These are phyloP conservation scores for Diaporthe batatas DNA, from an alignment of 2,329 filamentous ascomycete species.

Conservation along the genomic window DNA sequence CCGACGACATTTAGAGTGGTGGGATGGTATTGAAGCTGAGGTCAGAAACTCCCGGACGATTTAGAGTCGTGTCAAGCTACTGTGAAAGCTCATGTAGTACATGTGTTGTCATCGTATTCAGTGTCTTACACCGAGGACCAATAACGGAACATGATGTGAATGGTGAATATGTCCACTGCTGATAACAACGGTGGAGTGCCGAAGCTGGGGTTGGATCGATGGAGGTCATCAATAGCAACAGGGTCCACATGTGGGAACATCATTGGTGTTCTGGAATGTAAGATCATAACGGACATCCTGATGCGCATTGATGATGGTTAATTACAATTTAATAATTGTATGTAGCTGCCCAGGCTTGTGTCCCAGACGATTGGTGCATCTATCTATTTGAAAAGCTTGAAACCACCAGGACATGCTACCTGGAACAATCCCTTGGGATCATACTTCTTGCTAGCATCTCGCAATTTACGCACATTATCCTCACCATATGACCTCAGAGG, in stretches of 20 bases:
- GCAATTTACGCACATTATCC: background rate
- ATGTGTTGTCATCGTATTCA: background rate
- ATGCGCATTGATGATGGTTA: too few relatives aligned
- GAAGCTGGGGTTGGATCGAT: too few relatives aligned
- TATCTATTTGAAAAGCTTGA: background rate
- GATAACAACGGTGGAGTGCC: too few relatives aligned
- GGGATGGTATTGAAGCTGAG: slow-evolving; percentile 2
- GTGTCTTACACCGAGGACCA: background rate
- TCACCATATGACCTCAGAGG: background rate
- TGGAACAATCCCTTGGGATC: background rate
- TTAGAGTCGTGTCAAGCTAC: background rate
- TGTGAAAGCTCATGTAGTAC: background rate
- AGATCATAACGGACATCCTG: too few relatives aligned
- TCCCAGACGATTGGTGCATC: too few relatives aligned
- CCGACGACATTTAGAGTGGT: background rate
- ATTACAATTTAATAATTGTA: too few relatives aligned
- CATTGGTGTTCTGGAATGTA: too few relatives aligned
- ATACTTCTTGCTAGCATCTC: background rate
- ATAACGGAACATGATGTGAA: too few relatives aligned
- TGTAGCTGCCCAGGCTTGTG: too few relatives aligned
- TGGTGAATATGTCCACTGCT: too few relatives aligned
- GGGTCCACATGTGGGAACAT: too few relatives aligned
- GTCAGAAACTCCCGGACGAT: background rate
- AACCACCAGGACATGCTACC: background rate
- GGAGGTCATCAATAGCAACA: too few relatives aligned